phyloP scores from a whole-genome alignment of 2,329 filamentous ascomycete genomes.

The Arthrinium phaeospermum region DNA sequence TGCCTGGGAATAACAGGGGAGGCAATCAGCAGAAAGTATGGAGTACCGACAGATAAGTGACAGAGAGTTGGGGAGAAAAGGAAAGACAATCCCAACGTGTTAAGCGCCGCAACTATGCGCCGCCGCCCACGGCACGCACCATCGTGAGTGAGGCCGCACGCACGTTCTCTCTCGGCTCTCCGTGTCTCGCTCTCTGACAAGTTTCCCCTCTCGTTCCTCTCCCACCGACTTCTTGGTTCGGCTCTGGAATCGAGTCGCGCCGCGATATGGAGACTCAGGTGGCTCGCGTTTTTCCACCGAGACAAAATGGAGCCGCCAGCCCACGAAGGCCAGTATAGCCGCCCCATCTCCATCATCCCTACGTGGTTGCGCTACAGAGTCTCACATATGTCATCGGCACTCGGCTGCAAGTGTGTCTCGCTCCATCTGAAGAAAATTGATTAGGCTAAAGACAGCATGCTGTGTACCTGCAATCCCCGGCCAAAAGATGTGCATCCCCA shows the following conservation, averaged over 20 bases:
- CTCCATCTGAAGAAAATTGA: background rate
- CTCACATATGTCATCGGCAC: background rate
- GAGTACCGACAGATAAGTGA: background rate
- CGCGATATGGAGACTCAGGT: background rate
- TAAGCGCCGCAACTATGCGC: background rate
- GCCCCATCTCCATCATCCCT: background rate
- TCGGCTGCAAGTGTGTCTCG: background rate
- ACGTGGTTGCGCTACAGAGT: slow-evolving; percentile 3
- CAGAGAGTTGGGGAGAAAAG: background rate
- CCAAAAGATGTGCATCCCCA: background rate
- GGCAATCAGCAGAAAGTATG: background rate
- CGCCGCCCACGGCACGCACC: background rate
- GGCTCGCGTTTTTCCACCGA: background rate
- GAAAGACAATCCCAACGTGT: background rate
- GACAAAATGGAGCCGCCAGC: background rate
- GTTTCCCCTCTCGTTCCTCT: slow-evolving; percentile 1
- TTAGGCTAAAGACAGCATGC: background rate
- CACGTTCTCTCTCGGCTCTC: background rate
- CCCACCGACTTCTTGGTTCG: background rate
- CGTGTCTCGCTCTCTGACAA: background rate
- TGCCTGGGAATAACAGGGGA: background rate
- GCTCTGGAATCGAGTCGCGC: background rate
- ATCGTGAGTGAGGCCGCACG: slow-evolving; percentile 2
- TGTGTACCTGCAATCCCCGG: background rate
- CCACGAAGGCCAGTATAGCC: background rate